Evolutionary conservation across 1,284 basidiomycete species (phyloP).

Genomic region (Ceratobasidium sp.): DNA sequence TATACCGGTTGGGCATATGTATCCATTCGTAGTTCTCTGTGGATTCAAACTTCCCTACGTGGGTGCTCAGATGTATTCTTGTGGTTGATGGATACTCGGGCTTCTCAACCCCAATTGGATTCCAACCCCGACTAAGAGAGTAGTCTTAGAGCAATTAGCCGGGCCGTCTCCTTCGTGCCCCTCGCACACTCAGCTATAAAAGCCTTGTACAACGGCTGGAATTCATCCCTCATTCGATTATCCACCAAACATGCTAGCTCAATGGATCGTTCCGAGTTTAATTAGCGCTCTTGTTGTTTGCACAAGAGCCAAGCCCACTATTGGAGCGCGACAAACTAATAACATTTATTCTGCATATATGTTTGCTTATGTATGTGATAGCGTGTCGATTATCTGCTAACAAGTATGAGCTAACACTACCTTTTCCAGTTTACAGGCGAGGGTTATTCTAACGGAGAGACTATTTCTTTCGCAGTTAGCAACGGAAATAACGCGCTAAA

Average conservation of each 20-base stretch:
- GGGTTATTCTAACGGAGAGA: constrained; percentile 34
- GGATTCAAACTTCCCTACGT: no score
- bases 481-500: constrained; percentile 28
- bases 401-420: not conserved
- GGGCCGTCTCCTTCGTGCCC: not conserved
- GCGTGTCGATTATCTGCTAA: not conserved
- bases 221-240: not conserved
- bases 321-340: not conserved
- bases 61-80: no score
- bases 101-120: constrained; percentile 1
- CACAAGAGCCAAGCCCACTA: not conserved
- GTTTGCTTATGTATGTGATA: constrained; percentile 25
- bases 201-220: not conserved
- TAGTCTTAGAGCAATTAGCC: constrained; percentile 1
- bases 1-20: no score
- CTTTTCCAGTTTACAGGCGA: constrained; percentile 24
- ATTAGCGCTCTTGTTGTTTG: not conserved
- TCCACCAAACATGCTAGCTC: not conserved
- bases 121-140: not conserved
- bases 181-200: not conserved
- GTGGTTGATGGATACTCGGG: not conserved
- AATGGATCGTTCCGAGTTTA: not conserved
- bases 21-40: no score
- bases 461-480: constrained; percentile 32
- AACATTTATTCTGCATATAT: constrained; percentile 26